Conservation (phyloP, 1,139 yeast species). For the Meyerozyma athensensis region DNA sequence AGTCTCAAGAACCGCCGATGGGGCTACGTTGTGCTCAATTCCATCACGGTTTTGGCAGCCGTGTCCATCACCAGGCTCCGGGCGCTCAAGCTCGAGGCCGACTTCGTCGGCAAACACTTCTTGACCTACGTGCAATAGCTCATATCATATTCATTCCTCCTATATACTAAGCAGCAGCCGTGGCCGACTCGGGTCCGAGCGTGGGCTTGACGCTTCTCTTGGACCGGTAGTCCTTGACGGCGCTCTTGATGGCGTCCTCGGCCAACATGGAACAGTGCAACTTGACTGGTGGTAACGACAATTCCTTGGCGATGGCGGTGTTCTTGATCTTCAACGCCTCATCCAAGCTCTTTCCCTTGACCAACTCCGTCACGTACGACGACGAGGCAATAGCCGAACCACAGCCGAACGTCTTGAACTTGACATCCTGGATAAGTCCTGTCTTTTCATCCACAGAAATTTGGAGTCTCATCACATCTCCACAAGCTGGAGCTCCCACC, state of each 20-base stretch:
- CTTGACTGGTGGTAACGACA: conserved; percentile 94
- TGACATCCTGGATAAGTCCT: conserved; percentile 90
- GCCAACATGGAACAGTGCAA: conserved; percentile 98
- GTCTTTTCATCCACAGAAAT: conserved; percentile 87
- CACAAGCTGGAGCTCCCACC: conserved; percentile 99
- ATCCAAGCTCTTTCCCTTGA: conserved; percentile 90
- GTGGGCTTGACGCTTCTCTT: conserved; percentile 56
- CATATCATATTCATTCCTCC: conserved; percentile 4
- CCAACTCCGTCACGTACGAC: conserved; percentile 90
- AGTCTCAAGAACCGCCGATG: conserved; percentile 27
- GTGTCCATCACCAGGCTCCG: conserved; percentile 23
- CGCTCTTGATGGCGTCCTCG: conserved; percentile 96
- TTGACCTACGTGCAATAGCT: conserved; percentile 19
- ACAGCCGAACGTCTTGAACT: conserved; percentile 97
- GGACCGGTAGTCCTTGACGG: conserved; percentile 87
- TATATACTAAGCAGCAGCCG: conserved; percentile 7
- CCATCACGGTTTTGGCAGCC: conserved; percentile 21
- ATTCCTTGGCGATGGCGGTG: conserved; percentile 87
- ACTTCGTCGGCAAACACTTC: conserved; percentile 28
- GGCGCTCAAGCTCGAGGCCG: conserved; percentile 17
- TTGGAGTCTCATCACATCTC: conserved; percentile 97
- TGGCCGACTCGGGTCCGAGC: conserved; percentile 41
- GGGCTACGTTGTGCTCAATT: conserved; percentile 30
- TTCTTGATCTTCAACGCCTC: conserved; percentile 91
- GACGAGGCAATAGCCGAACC: conserved; percentile 97